Evolutionary conservation across 2,329 filamentous ascomycete genomes (phyloP).

Genomic region (Sclerotinia nivalis): DNA sequence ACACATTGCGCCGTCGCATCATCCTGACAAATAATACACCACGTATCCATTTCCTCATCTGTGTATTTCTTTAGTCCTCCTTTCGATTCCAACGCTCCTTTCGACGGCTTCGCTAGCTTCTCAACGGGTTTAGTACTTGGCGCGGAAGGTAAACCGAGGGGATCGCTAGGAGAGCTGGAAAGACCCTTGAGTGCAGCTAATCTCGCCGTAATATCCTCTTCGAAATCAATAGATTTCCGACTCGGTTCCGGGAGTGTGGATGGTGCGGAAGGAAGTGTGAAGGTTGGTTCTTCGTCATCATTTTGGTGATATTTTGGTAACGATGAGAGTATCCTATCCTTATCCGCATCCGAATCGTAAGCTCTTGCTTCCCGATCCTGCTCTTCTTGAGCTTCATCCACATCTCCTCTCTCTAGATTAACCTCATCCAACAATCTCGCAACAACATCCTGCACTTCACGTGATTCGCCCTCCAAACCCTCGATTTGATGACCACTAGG

Average conservation of each 20-base stretch:
- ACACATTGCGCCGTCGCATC: conserved; percentile 72
- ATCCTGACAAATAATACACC: conserved; percentile 82
- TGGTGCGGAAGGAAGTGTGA: conserved; percentile 36
- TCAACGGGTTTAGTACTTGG: conserved; percentile 36
- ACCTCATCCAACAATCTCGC: conserved; percentile 39
- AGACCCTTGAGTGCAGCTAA: conserved; percentile 37
- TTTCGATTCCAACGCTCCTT: not conserved
- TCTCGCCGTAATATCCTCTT: conserved; percentile 37
- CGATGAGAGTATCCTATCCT: not conserved
- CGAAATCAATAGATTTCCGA: conserved; percentile 36
- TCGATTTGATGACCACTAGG: conserved; percentile 44
- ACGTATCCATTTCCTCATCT: conserved; percentile 71
- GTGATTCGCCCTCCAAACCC: conserved; percentile 34
- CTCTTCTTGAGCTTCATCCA: conserved; percentile 17
- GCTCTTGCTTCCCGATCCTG: too few species aligned
- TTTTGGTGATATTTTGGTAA: not conserved
- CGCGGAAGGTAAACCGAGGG: conserved; percentile 38
- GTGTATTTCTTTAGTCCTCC: conserved; percentile 47
- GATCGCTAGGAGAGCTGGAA: conserved; percentile 22
- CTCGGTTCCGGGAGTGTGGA: conserved; percentile 30
- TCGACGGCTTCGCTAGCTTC: conserved; percentile 23
- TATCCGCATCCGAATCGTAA: not conserved
- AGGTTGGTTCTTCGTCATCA: conserved; percentile 12
- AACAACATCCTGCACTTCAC: conserved; percentile 39
- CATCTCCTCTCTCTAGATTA: conserved; percentile 31